A percentile compares a stretch with the other conserved stretches of the same genome.
Conservation (phyloP, 2,329 filamentous ascomycete species). For the Claviceps citrina region DNA sequence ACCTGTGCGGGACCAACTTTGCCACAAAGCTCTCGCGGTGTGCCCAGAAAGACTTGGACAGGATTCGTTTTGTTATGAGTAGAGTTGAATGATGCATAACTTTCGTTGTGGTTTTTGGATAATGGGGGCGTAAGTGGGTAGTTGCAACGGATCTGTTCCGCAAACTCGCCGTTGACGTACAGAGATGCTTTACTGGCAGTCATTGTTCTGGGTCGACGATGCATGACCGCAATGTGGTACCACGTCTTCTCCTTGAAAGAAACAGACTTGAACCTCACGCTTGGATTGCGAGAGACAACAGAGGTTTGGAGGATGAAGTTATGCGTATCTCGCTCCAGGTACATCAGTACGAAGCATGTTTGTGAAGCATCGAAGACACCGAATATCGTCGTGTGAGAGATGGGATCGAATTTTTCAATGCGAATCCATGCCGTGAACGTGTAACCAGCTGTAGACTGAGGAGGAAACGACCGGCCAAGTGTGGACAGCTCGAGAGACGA, state of each 20-base stretch:
- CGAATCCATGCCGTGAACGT: constrained; percentile 81
- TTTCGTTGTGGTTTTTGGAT: constrained; percentile 46
- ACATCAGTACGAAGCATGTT: constrained; percentile 84
- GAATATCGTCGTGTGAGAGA: constrained; percentile 85
- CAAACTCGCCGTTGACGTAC: constrained; percentile 86
- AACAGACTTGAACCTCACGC: constrained; percentile 80
- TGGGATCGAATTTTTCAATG: constrained; percentile 71
- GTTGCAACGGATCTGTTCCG: constrained; percentile 76
- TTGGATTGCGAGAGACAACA: constrained; percentile 69
- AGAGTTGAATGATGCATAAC: constrained; percentile 54
- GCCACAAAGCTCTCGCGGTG: constrained; percentile 71
- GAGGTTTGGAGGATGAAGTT: constrained; percentile 96
- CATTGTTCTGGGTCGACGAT: constrained; percentile 62
- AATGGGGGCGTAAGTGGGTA: constrained; percentile 67
- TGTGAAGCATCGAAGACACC: constrained; percentile 86
- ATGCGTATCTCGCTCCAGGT: constrained; percentile 81
- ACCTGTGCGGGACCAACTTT: constrained; percentile 59
- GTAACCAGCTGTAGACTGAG: constrained; percentile 65
- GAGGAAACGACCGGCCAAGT: constrained; percentile 75
- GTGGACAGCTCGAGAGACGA: constrained; percentile 80
- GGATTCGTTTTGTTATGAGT: constrained; percentile 43
- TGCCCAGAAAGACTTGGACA: constrained; percentile 86
- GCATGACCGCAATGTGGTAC: constrained; percentile 89
- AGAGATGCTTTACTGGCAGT: constrained; percentile 68
- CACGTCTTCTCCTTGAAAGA: constrained; percentile 62